A percentile compares a stretch with the other conserved stretches of the same genome.
phyloP scores from a whole-genome alignment of 345 rosid genomes.

The Lepidium africanum region DNA sequence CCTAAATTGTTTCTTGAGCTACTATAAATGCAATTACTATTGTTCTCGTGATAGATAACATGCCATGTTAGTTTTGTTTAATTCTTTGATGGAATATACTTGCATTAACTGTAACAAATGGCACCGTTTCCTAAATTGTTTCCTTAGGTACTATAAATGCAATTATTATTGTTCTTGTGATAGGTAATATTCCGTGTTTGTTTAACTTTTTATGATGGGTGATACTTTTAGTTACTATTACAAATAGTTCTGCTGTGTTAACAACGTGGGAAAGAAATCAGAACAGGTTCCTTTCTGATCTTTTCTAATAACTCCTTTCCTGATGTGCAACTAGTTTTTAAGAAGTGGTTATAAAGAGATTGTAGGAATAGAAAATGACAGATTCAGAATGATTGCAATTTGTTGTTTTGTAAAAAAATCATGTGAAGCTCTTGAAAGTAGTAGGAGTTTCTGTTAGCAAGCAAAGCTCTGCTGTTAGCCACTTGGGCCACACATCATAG shows the following conservation, averaged over 20 bases:
- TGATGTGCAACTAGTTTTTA: constrained; percentile 21
- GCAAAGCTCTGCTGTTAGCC: constrained; percentile 25
- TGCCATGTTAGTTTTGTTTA: not conserved
- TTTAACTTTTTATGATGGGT: not conserved
- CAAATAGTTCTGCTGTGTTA: constrained; percentile 3
- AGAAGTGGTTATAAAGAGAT: constrained; percentile 18
- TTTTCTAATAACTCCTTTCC: constrained; percentile 17
- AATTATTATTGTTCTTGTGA: not conserved
- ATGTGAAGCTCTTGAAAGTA: constrained; percentile 26
- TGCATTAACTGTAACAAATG: not conserved
- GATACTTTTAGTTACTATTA: not conserved
- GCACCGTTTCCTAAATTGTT: not conserved
- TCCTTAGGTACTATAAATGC: not conserved
- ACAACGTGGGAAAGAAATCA: constrained; percentile 19
- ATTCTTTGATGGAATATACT: not conserved
- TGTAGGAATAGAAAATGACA: constrained; percentile 23
- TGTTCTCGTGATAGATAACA: not conserved
- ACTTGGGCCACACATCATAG: constrained; percentile 25
- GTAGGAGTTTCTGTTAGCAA: constrained; percentile 14
- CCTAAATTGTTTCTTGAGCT: constrained; percentile 2
- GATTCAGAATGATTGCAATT: constrained; percentile 20
- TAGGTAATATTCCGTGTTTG: not conserved
- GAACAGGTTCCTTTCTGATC: constrained; percentile 13
- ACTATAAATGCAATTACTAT: not conserved
- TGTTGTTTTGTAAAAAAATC: constrained; percentile 21